A percentile compares a stretch with the other conserved stretches of the same genome.
phyloP scores from a whole-genome alignment of 73 alveolate genomes.

The Paramecium primaurelia region DNA sequence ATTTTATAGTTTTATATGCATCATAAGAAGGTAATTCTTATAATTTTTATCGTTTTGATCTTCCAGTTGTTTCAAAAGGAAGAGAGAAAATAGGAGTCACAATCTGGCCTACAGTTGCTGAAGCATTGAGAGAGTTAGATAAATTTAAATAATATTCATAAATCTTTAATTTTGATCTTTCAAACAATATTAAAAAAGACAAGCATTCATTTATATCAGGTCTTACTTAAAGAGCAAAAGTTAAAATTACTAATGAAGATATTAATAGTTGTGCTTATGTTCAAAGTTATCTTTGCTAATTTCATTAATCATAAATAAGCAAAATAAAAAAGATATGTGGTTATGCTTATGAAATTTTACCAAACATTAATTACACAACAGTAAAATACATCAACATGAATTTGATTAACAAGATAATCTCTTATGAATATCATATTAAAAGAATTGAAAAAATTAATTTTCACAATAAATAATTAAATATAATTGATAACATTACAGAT shows the following conservation, averaged over 20 bases:
- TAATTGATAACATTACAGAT: background rate
- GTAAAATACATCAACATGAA: background rate
- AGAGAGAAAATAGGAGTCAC: background rate
- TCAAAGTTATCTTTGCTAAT: background rate
- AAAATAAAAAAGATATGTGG: background rate
- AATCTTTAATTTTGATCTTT: background rate
- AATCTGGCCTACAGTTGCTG: constrained; percentile 41
- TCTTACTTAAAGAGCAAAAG: constrained; percentile 14
- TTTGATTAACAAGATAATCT: background rate
- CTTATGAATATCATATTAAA: background rate
- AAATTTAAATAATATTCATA: background rate
- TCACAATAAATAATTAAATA: background rate
- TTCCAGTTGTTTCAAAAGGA: background rate
- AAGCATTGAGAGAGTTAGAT: background rate
- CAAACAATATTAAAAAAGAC: background rate
- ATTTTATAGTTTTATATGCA: constrained; percentile 12
- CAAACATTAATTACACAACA: background rate
- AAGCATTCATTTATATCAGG: background rate
- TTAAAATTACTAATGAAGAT: background rate
- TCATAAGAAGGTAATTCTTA: background rate
- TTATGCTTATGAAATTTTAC: constrained; percentile 1
- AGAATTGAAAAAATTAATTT: background rate
- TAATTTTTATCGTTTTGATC: constrained; percentile 12
- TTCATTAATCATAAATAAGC: background rate
- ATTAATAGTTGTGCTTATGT: background rate